phyloP scores from a whole-genome alignment of 2,329 filamentous ascomycete genomes.

The Lecanicillium sp. region DNA sequence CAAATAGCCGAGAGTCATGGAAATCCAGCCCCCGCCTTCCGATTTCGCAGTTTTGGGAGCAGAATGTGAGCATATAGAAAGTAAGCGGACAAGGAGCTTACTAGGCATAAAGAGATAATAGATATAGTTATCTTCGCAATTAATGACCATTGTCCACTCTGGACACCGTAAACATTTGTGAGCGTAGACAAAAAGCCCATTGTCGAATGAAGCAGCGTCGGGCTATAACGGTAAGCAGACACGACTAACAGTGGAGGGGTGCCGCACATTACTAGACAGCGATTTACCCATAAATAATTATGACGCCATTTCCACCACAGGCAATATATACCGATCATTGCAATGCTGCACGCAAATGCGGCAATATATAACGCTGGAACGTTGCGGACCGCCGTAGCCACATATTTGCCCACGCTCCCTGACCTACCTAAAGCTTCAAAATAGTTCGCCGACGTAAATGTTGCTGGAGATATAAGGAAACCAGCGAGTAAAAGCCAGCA shows the following conservation, averaged over 20 bases:
- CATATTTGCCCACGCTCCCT: background rate
- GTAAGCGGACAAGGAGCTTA: too few relatives aligned
- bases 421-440: background rate
- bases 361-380: background rate
- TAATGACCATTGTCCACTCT: background rate
- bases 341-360: constrained; percentile 10
- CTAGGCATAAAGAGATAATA: background rate
- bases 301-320: background rate
- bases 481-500: constrained; percentile 1
- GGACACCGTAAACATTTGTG: background rate
- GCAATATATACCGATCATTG: background rate
- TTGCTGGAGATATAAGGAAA: constrained; percentile 1
- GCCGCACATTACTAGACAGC: background rate
- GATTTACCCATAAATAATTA: background rate
- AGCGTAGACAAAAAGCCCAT: background rate
- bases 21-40: too few relatives aligned
- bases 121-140: background rate
- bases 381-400: background rate
- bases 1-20: too few relatives aligned
- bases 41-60: too few relatives aligned
- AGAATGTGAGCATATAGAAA: too few relatives aligned
- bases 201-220: background rate
- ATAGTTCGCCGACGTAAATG: background rate
- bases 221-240: background rate
- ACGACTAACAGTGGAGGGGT: background rate